Conservation (phyloP, 2,329 filamentous ascomycete species). For the Botrytis cinerea region DNA sequence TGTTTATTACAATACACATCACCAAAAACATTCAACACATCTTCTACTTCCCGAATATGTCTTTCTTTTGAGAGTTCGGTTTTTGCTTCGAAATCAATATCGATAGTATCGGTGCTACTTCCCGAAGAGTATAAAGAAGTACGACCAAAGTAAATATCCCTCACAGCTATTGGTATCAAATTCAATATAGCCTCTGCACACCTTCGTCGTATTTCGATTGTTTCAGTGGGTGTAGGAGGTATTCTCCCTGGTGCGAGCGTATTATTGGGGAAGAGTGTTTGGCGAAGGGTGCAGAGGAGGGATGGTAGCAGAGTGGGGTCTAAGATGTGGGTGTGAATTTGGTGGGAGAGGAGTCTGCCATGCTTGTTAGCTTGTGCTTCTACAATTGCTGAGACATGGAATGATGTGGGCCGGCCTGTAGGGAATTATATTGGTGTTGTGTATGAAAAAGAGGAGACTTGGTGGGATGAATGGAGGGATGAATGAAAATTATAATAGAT, state of each 20-base stretch:
- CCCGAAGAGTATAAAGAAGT: background rate
- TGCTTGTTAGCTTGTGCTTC: constrained; percentile 10
- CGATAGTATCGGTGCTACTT: background rate
- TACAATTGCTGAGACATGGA: background rate
- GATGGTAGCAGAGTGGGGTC: constrained; percentile 65
- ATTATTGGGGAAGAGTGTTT: constrained; percentile 84
- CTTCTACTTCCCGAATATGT: constrained; percentile 45
- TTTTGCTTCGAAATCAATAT: constrained; percentile 1
- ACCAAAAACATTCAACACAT: constrained; percentile 70
- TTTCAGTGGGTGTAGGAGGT: constrained; percentile 61
- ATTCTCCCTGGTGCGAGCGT: constrained; percentile 64
- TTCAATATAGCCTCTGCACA: constrained; percentile 62
- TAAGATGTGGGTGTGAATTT: constrained; percentile 58
- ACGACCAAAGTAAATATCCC: constrained; percentile 44
- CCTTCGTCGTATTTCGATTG: constrained; percentile 62
- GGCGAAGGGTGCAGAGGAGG: constrained; percentile 70
- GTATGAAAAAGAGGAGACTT: background rate
- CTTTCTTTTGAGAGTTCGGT: constrained; percentile 11
- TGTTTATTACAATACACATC: constrained; percentile 94
- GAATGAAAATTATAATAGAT: background rate
- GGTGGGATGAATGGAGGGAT: background rate
- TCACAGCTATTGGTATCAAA: constrained; percentile 46
- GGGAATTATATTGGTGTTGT: background rate
- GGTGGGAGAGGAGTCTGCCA: constrained; percentile 52
- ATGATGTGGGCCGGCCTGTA: background rate